Evolutionary conservation across 2,329 filamentous ascomycete species (phyloP), one percentile per base, ranked within the genome.

Genomic region (Coniella lustricola): DNA sequence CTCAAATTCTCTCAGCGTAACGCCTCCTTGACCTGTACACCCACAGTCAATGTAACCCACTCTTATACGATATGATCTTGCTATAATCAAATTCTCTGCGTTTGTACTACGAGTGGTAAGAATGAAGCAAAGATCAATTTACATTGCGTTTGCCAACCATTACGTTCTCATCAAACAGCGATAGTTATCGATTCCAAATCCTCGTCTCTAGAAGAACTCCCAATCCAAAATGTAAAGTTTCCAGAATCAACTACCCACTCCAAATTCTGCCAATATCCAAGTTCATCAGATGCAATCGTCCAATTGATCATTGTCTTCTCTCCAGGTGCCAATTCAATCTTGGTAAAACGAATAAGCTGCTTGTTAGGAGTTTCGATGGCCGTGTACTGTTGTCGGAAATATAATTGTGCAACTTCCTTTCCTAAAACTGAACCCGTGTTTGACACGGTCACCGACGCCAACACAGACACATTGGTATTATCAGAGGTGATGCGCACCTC

Each of bases 301-400:
- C 62, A 55, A 70, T 69, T 17, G 3, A 72, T 64, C 4, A 50
- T 57, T 54, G 63, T 61, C 8, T 62, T 61, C 48, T 69, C 59
- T 2, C 70, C 70, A 12, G 67, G 59, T n/a, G 63, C 55, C 3
- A 76, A 49, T 13, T 62, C 60, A 1, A 74, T 59, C 55, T 75
- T 76, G 22, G 56, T 60, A 55, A 77, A 77, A 1, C 70, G 72
- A 50, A 75, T 69, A 5, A 78, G 62, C 53, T 76, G 74, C 59
- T 75, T 76, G 3, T 55, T 56, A 0, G 64, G 64, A 9, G 64
- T 58, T 35, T 60, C 60, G 3, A 67, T 56, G 12, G 63, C 63
- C 1, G 70, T 70, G 44, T 68, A 65, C 37, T 66, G 56, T 18
- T 72, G 71, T 18, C 66, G 62, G 43, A 76, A 63, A 45, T 67